Conservation (phyloP, 2,329 filamentous ascomycete genomes). For the Cladophialophora yegresii region DNA sequence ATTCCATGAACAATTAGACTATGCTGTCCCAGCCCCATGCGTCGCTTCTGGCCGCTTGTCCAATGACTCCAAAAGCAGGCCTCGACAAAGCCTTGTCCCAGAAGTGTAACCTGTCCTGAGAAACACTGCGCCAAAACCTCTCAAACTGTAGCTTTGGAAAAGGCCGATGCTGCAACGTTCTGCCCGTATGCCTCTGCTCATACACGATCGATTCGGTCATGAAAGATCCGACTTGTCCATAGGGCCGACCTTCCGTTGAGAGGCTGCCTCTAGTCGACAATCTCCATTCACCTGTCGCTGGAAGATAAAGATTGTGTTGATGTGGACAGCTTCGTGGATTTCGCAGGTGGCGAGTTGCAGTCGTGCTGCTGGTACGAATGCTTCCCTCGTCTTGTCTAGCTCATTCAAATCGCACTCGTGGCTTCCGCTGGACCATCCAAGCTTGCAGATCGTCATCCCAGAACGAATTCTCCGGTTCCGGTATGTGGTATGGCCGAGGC, state of each 20-base stretch:
- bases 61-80: neutral
- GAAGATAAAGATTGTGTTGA: neutral
- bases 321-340: neutral
- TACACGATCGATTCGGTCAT: neutral
- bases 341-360: neutral
- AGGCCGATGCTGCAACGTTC: neutral
- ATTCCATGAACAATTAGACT: neutral
- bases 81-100: neutral
- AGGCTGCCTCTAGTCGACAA: neutral
- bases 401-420: constrained; percentile 16
- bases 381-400: too few relatives aligned
- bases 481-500: constrained; percentile 4
- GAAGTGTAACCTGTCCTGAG: neutral
- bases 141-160: neutral
- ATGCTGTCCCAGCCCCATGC: neutral
- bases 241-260: neutral
- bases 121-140: neutral
- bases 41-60: neutral
- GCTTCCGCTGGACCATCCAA: constrained; percentile 23
- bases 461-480: constrained; percentile 17
- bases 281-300: neutral
- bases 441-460: constrained; percentile 22
- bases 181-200: neutral
- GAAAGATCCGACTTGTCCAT: neutral
- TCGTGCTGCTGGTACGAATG: neutral